Base-by-base conservation (phyloP, 2,329 filamentous ascomycete genomes). In the Endocalyx cinctus region DNA sequence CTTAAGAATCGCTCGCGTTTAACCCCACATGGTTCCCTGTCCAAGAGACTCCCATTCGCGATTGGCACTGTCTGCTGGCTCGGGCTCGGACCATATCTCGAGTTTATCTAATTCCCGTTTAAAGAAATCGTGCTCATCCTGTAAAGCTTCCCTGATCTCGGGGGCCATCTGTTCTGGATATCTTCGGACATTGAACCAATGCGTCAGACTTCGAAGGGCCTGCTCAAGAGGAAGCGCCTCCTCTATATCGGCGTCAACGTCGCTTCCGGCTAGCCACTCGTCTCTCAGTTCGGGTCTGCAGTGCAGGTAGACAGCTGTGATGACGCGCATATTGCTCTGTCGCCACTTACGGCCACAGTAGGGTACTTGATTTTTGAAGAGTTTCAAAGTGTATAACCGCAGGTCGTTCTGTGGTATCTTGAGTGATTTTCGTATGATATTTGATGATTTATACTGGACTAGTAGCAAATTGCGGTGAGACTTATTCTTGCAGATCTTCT, bases 341-440 rank as follows among this genome's bases (percentile, higher is more conserved):
- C 92, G 82, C 92, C 92, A 98, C 66, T 98, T 98, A 27, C 92
- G 82, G 15, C 92, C 90, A 60, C 90, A 97, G 68, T 95, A 98
- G 1, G 92, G 92, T 5, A 98, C 92, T 61, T 98, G 92, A 40
- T 88, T 92, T 63, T 98, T 98, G 79, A 97, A 97, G 0, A 98
- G 74, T 63, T 98, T 98, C 48, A 98, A 77, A 0, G 92, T 95
- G 66, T 97, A 97, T 27, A 95, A 79, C 5, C 92, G 81, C 25
- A 98, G 72, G 51, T 87, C 77, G 2, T 82, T 82, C 52, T 98
- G 87, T 0, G 90, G 90, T 15, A 96, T 84, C 48, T 92, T 90
- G 12, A 98, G 77, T 5, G 85, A 82, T 60, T 95, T 96, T 50
- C 88, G 84, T 17, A 98, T 75, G 49, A 96, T 94, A 38, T 87